A percentile compares a stretch with the other conserved stretches of the same genome.
Conservation (phyloP, 306 rosid genomes). For the Begonia masoniana region DNA sequence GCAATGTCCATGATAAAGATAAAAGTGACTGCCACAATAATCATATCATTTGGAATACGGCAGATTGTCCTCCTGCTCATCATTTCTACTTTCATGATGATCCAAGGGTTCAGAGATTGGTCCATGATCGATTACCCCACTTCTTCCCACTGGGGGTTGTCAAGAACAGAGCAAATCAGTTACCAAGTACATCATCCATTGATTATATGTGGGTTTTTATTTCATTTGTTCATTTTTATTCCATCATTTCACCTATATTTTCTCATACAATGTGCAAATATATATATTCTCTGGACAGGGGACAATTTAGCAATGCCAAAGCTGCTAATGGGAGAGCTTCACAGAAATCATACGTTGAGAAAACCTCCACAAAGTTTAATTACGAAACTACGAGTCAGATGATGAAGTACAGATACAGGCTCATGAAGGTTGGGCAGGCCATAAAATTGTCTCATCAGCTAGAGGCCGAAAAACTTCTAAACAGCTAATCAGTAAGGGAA, state of each 20-base stretch:
- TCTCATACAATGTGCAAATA: conserved; percentile 1
- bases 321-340: conserved; percentile 21
- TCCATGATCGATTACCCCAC: conserved; percentile 37
- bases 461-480: conserved; percentile 26
- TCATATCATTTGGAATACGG: conserved; percentile 25
- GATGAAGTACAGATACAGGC: conserved; percentile 17
- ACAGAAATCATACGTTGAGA: conserved; percentile 14
- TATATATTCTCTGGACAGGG: conserved; percentile 35
- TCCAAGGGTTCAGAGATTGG: conserved; percentile 50
- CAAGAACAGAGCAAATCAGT: conserved; percentile 29
- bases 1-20: conserved; percentile 8
- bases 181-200: conserved; percentile 31
- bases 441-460: conserved; percentile 18
- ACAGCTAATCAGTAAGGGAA: conserved; percentile 27
- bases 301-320: conserved; percentile 67
- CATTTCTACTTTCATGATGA: conserved; percentile 58
- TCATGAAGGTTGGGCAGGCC: conserved; percentile 38
- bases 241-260: conserved; percentile 3
- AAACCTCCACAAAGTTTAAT: conserved; percentile 29
- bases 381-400: conserved; percentile 15
- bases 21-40: conserved; percentile 27
- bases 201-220: conserved; percentile 67
- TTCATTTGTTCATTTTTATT: background rate
- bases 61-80: conserved; percentile 54
- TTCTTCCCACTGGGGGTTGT: conserved; percentile 51